A percentile compares a stretch with the other conserved stretches of the same genome.
Evolutionary conservation across 75 land plant genomes (phyloP).

Genomic region (Adiantum capillusveneris): DNA sequence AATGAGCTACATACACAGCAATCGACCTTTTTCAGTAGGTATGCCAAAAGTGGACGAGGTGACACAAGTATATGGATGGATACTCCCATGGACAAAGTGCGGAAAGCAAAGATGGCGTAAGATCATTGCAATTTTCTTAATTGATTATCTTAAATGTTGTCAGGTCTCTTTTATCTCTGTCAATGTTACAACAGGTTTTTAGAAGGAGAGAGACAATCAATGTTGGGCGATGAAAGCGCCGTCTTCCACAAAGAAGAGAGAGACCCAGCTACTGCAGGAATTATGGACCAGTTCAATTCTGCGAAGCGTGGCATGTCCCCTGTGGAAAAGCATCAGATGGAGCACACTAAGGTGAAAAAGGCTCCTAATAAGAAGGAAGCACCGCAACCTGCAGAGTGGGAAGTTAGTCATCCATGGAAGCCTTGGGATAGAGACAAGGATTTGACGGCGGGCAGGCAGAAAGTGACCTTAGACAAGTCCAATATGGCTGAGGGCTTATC

Average conservation of each 20-base stretch:
- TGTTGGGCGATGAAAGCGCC: no score
- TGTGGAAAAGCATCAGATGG: slow-evolving; percentile 61
- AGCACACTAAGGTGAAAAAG: slow-evolving; percentile 27
- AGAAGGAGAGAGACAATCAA: no score
- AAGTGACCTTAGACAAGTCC: slow-evolving; percentile 58
- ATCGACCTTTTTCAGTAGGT: slow-evolving; percentile 61
- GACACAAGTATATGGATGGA: slow-evolving; percentile 93
- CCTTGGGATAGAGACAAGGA: slow-evolving; percentile 99
- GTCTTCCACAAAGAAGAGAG: no score
- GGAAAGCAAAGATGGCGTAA: slow-evolving; percentile 85
- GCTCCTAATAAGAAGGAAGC: slow-evolving; percentile 36
- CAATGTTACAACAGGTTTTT: no score
- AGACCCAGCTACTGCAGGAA: slow-evolving; percentile 4
- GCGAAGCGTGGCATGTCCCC: slow-evolving; percentile 61
- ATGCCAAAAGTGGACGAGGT: slow-evolving; percentile 76
- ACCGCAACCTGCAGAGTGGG: slow-evolving; percentile 69
- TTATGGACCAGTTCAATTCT: slow-evolving; percentile 69
- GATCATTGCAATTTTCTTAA: no score
- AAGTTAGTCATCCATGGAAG: slow-evolving; percentile 89
- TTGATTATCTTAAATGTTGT: no score
- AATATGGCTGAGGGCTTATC: slow-evolving; percentile 54
- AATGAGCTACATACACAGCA: slow-evolving; percentile 44
- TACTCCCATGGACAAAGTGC: slow-evolving; percentile 67
- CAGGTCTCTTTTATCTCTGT: no score
- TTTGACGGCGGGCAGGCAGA: slow-evolving; percentile 69